Base-by-base conservation (phyloP, 2,329 filamentous ascomycete species). In the Leptodontidium sp. region DNA sequence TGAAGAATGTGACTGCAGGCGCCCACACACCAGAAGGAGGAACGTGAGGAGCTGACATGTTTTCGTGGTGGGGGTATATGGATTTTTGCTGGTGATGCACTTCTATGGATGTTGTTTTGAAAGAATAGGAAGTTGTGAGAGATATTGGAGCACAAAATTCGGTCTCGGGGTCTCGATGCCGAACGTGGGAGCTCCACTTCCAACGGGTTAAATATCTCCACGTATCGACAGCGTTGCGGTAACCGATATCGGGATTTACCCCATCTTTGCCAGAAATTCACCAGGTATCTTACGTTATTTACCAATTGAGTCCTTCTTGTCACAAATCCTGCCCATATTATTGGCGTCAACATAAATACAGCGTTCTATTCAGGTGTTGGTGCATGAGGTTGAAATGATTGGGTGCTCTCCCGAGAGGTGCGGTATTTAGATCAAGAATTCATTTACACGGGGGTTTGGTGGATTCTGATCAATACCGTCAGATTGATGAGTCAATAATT, bases 1-100 rank as follows among this genome's bases (percentile, higher is more conserved):
- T 75, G 75, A 85, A 85, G 74, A 84, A 83, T n/a, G 84, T 85
- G 24, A 85, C 78, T 4, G 83, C 82, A 43, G 84, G 83, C 61
- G 78, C 81, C 80, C 82, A 85, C 53, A 84, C 79, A 32, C 83
- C 83, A 1, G 67, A 68, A 0, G 68, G 66, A 14, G 73, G 73
- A 32, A 75, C 57, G 11, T 70, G 68, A 24, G 68, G 43, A 38
- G 61, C 32, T 5, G 61, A 40, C 61, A 64, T 64, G 45, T 12
- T 47, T 62, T 21, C n/a, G 38, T 32, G 2, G 35, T 32, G 26
- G 24, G 35, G 5, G 4, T 17, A 8, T 32, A 17, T 32, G 26
- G 24, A 53, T 1, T 53, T 29, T n/a, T 50, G 47, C 8, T 40
- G n/a, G 4, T 50, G 47, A 50, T 21, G 47, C 47, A 24, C 17